Base-by-base conservation (phyloP, 441 rosid genomes). In the Theobroma grandiflorum region DNA sequence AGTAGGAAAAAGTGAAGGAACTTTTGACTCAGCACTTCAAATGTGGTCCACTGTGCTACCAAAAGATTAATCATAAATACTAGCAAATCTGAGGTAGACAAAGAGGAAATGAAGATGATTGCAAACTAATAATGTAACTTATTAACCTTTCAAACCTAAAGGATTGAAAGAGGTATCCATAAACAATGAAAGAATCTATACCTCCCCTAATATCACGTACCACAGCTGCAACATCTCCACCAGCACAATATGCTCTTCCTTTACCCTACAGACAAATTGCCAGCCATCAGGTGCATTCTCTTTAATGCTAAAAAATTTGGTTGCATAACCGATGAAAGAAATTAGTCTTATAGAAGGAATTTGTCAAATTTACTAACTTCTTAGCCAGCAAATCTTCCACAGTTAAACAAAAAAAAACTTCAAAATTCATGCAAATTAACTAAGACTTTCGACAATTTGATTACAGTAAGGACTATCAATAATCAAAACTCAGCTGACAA, bases 231-330 rank as follows among this genome's bases (percentile, higher is more conserved):
- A 79, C 78, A 72, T 79, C 82, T 62, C 82, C 77, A 52, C 78
- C 82, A 63, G 57, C 82, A 64, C 57, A 79, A 79, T 72, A 72
- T 38, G 82, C 65, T 72, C 78, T 79, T 79, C 78, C 82, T 79
- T 79, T 52, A 4, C 82, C 82, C 77, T 79, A 6, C 12, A 64
- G 50, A 69, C 20, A 78, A 55, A 66, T n/a, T 5, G 42, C 22
- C 66, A 78, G 33, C 55, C 15, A 40, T 50, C 33, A 77, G 10
- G 53, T 67, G 14, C 33, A 67, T 6, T 64, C 50, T 49, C 49
- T 47, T 31, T 10, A 50, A 55, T 61, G 58, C 45, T 61, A 45
- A 31, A 57, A 61, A 22, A 42, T 43, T 22, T 6, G 38, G 38
- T 74, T 40, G 20, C 37, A 40, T 20, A 38, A 38, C 47, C 53